Percentiles rank a stretch among this genome's conserved stretches.
These are phyloP conservation scores for Neospermospora avenae DNA, from an alignment of 2,329 filamentous ascomycete species.

Conservation along the genomic window DNA sequence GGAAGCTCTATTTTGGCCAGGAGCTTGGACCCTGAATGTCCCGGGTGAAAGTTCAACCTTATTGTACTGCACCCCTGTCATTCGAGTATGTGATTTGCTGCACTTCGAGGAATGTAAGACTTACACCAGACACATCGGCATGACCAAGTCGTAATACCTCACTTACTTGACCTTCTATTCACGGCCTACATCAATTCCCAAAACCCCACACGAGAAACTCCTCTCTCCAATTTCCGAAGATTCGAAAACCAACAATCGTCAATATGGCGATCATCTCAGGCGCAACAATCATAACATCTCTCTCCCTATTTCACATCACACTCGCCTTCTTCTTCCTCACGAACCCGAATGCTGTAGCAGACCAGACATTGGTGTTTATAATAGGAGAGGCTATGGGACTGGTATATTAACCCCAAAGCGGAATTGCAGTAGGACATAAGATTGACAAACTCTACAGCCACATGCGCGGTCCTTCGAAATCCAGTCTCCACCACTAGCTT, in stretches of 20 bases:
- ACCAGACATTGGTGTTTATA: slow-evolving; percentile 77
- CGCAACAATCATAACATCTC: slow-evolving; percentile 73
- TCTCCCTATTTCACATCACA: slow-evolving; percentile 82
- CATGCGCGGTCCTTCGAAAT: slow-evolving; percentile 64
- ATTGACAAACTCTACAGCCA: slow-evolving; percentile 45
- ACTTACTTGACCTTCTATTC: neutral
- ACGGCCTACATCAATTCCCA: neutral
- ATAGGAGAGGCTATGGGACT: slow-evolving; percentile 81
- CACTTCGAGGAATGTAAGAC: neutral
- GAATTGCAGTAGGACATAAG: neutral
- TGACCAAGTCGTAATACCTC: slow-evolving; percentile 4
- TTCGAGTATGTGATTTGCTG: slow-evolving; percentile 10
- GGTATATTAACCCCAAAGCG: slow-evolving; percentile 43
- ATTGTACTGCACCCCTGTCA: neutral
- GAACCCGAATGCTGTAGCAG: slow-evolving; percentile 66
- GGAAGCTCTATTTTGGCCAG: neutral
- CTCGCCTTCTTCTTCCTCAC: slow-evolving; percentile 81
- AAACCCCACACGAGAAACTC: neutral
- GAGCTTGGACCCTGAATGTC: slow-evolving; percentile 4
- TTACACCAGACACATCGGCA: slow-evolving; percentile 2
- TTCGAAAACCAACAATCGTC: neutral
- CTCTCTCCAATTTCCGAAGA: neutral
- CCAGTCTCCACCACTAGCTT: slow-evolving; percentile 67
- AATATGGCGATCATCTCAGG: slow-evolving; percentile 79
- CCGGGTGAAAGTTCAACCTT: slow-evolving; percentile 20